Evolutionary conservation across 2,329 filamentous ascomycete species (phyloP).

Genomic region (Taxawa tesnikishii): DNA sequence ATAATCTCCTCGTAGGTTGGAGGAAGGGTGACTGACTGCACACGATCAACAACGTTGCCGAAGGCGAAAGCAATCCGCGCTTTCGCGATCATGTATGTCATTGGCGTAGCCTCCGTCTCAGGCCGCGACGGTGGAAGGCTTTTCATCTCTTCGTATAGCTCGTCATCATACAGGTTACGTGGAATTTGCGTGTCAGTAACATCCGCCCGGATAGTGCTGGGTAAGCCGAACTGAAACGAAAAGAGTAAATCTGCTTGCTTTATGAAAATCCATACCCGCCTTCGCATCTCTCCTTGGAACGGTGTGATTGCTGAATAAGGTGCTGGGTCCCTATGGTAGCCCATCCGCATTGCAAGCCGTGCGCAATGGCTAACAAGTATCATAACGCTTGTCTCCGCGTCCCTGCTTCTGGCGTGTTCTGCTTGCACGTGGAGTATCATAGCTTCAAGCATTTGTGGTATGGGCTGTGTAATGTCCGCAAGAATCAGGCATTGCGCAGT

Average conservation of each 20-base stretch:
- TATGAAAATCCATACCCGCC: constrained; percentile 53
- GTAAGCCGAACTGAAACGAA: constrained; percentile 55
- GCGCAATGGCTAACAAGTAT: constrained; percentile 48
- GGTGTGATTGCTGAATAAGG: constrained; percentile 61
- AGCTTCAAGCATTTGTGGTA: constrained; percentile 66
- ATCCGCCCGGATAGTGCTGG: constrained; percentile 56
- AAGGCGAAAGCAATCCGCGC: constrained; percentile 55
- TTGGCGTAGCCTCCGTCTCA: constrained; percentile 58
- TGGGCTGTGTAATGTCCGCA: constrained; percentile 65
- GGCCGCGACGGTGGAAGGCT: constrained; percentile 56
- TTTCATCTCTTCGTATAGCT: constrained; percentile 58
- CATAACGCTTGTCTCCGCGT: constrained; percentile 57
- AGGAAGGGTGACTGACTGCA: constrained; percentile 48
- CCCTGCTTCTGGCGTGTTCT: constrained; percentile 61
- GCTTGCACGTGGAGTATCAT: constrained; percentile 64
- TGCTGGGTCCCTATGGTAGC: constrained; percentile 65
- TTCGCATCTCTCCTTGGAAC: constrained; percentile 63
- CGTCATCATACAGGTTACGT: constrained; percentile 70
- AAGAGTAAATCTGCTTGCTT: constrained; percentile 65
- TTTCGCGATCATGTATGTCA: constrained; percentile 70
- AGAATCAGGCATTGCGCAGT: constrained; percentile 68
- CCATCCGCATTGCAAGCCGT: constrained; percentile 57
- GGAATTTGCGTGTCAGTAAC: constrained; percentile 67
- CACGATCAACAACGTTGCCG: constrained; percentile 57
- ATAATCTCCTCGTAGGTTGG: constrained; percentile 48